Base-by-base conservation (phyloP, 208 protist genomes). In the Acanthamoeba royreba region DNA sequence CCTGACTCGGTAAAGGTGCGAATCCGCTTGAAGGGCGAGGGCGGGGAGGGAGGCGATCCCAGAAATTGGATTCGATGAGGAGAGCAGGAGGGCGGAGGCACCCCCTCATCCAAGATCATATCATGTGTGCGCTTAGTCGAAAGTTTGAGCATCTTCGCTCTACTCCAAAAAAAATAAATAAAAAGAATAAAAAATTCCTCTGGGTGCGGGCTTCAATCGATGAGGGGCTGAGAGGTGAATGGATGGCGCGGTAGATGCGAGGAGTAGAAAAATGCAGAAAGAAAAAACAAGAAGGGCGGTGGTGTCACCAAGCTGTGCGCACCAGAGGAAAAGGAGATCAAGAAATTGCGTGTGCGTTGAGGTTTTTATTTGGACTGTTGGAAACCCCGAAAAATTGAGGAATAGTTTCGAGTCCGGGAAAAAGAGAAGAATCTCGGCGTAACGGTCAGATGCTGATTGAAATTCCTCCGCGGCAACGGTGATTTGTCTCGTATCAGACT, bases 11-110 rank as follows among this genome's bases (percentile, higher is more conserved):
- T n/a, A 45, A 31, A 46, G 13, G 81, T 69, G 38, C 81, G 81
- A 31, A 58, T 52, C n/a, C 81, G 46, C 53, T 89, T 89, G 46
- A 89, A 66, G 38, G 81, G 81, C 49, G 81, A 58, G 49, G 81
- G 81, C 28, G 46, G 46, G 4, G 46, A 66, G 35, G 53, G 53
- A 35, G 81, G 53, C 49, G 49, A 69, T 0, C 81, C 49, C 13
- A 89, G 81, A 22, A 89, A 89, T 66, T 89, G 81, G 33, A 89
- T 89, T 45, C 81, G n/a, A 46, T 89, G 81, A 28, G 81, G 81
- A 13, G 81, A 89, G 81, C 81, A 89, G 81, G 81, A 25, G 72
- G 72, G 46, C 15, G 81, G 81, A 22, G 81, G 81, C 13, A 45
- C n/a, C n/a, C n/a, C n/a, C n/a, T n/a, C 72, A 66, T 89, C 53